phyloP scores from a whole-genome alignment of 129 eudicot species.

The Pittosporum tobira region DNA sequence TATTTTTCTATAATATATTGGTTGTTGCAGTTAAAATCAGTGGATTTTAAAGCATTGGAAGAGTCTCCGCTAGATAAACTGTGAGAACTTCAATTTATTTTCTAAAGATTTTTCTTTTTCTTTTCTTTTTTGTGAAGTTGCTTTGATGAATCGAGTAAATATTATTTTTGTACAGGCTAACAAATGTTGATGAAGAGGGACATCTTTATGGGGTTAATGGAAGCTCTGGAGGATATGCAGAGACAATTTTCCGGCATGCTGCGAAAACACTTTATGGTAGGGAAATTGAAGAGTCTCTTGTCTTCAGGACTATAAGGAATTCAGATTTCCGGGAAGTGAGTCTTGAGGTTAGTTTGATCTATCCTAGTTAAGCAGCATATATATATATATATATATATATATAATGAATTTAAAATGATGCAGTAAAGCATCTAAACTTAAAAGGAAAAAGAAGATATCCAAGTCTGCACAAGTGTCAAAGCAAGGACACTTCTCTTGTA shows the following conservation, averaged over 20 bases:
- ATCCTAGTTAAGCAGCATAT: slow-evolving; percentile 1
- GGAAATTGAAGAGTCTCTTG: slow-evolving; percentile 72
- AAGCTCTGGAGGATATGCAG: slow-evolving; percentile 95
- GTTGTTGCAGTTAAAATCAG: slow-evolving; percentile 61
- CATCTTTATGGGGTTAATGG: slow-evolving; percentile 71
- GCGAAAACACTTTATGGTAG: slow-evolving; percentile 64
- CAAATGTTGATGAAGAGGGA: slow-evolving; percentile 74
- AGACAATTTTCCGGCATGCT: slow-evolving; percentile 70
- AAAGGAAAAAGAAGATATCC: too few relatives aligned
- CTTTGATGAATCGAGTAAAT: background rate
- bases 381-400: too few relatives aligned
- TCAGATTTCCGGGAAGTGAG: slow-evolving; percentile 78
- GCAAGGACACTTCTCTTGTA: too few relatives aligned
- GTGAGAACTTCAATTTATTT: slow-evolving; percentile 34
- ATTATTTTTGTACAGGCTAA: slow-evolving; percentile 38
- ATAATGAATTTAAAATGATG: too few relatives aligned
- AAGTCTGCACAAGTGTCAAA: too few relatives aligned
- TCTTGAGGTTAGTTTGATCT: slow-evolving; percentile 55
- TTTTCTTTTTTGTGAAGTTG: background rate
- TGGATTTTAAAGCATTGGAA: slow-evolving; percentile 64
- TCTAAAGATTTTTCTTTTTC: background rate
- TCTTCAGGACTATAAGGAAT: slow-evolving; percentile 56
- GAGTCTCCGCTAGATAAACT: slow-evolving; percentile 79
- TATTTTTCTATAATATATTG: background rate
- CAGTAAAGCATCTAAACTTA: too few relatives aligned